Conservation (phyloP, 306 rosid genomes). For the Cyamopsis tetragonoloba region DNA sequence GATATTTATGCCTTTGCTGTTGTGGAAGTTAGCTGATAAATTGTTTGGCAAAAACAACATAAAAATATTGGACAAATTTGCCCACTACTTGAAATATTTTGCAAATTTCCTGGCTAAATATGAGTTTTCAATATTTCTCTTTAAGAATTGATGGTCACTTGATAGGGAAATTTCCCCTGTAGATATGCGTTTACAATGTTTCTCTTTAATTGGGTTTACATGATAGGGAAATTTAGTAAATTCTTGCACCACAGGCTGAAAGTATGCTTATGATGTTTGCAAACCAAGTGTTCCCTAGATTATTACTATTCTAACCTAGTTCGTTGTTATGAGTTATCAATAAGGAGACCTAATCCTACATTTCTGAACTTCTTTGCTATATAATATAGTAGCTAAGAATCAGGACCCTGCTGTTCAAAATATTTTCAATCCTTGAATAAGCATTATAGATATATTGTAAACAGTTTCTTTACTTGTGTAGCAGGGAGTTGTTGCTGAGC, state of each 20-base stretch:
- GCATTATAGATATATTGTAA: neutral
- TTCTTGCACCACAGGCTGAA: neutral
- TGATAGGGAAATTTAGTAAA: neutral
- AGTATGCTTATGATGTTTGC: neutral
- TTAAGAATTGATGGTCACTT: neutral
- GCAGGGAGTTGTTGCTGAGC: constrained; percentile 82
- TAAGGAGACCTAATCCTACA: neutral
- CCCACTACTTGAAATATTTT: neutral
- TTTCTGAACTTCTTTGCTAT: neutral
- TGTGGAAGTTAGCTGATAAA: neutral
- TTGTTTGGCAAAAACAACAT: neutral
- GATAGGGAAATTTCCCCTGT: neutral
- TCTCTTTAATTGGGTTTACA: neutral
- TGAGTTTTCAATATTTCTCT: neutral
- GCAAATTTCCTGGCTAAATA: neutral
- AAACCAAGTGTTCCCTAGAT: neutral
- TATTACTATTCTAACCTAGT: neutral
- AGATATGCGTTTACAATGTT: neutral
- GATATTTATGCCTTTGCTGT: neutral
- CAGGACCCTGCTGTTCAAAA: neutral
- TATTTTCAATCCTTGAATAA: neutral
- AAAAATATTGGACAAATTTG: neutral
- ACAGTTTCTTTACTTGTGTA: constrained; percentile 35
- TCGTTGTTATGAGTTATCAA: neutral
- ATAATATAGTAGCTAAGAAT: constrained; percentile 7